Evolutionary conservation across 2,329 filamentous ascomycete species (phyloP).

Genomic region (Alternaria hordeiaustralica): DNA sequence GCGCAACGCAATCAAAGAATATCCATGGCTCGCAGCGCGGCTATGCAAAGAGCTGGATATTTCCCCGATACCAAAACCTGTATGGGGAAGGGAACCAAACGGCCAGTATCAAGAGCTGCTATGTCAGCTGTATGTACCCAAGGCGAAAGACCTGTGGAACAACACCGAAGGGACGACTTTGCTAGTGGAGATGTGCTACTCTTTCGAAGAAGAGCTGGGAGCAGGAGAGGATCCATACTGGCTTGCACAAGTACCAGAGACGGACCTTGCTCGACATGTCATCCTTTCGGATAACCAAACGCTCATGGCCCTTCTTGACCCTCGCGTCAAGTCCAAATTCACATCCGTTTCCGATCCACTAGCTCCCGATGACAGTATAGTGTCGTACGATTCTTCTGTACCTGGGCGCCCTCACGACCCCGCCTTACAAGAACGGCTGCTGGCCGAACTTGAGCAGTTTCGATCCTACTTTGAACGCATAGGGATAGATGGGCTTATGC

Average conservation of each 20-base stretch:
- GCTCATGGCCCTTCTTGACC: conserved; percentile 74
- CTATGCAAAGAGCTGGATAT: conserved; percentile 83
- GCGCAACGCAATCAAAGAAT: conserved; percentile 69
- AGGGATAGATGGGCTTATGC: conserved; percentile 27
- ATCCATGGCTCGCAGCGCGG: conserved; percentile 84
- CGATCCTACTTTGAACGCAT: conserved; percentile 38
- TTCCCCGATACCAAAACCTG: conserved; percentile 73
- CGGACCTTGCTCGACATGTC: conserved; percentile 73
- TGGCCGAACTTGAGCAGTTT: conserved; percentile 32
- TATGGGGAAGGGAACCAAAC: conserved; percentile 81
- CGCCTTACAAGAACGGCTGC: conserved; percentile 23
- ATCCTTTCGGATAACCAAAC: conserved; percentile 77
- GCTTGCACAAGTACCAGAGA: conserved; percentile 37
- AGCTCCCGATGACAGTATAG: conserved; percentile 65
- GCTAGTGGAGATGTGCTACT: conserved; percentile 72
- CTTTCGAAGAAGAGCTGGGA: conserved; percentile 41
- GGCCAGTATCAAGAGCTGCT: conserved; percentile 71
- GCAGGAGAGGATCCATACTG: conserved; percentile 39
- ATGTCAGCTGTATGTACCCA: conserved; percentile 75
- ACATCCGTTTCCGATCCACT: conserved; percentile 80
- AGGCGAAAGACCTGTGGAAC: conserved; percentile 86
- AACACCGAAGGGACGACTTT: conserved; percentile 72
- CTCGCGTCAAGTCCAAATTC: conserved; percentile 60
- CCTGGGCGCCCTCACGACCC: conserved; percentile 1
- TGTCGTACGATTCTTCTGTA: conserved; percentile 27